Conservation (phyloP, 1,139 yeast genomes). For the Hemisphaericaspora xylanilytica region DNA sequence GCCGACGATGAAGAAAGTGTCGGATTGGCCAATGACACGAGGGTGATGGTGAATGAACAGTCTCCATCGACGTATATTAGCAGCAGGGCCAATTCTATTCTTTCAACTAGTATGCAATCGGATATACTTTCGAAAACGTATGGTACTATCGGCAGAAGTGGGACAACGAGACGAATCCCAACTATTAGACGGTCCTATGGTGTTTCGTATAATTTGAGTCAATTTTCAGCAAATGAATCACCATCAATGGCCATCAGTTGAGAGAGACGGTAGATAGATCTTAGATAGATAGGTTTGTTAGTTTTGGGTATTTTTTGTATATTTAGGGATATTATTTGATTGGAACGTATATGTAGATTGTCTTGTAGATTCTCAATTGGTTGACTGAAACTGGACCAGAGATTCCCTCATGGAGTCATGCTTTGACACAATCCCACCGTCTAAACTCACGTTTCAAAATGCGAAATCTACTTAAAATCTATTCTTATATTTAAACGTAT, state of each 20-base stretch:
- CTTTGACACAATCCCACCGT: too few species aligned
- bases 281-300: too few species aligned
- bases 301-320: too few species aligned
- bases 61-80: neutral
- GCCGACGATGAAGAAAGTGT: slow-evolving; percentile 12
- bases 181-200: slow-evolving; percentile 11
- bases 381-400: too few species aligned
- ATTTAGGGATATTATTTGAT: too few species aligned
- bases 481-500: neutral
- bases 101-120: slow-evolving; percentile 5
- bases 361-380: too few species aligned
- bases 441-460: too few species aligned
- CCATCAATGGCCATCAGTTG: neutral
- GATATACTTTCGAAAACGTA: slow-evolving; percentile 9
- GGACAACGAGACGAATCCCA: slow-evolving; percentile 1
- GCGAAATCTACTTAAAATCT: neutral
- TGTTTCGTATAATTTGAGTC: slow-evolving; percentile 9
- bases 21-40: slow-evolving; percentile 1
- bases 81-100: slow-evolving; percentile 3
- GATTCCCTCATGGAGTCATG: too few species aligned
- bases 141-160: slow-evolving; percentile 10
- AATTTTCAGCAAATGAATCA: slow-evolving; percentile 3
- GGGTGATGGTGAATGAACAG: neutral
- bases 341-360: too few species aligned
- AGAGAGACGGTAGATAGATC: too few species aligned